phyloP scores from a whole-genome alignment of 2,329 filamentous ascomycete species.

The Amphichorda felina region DNA sequence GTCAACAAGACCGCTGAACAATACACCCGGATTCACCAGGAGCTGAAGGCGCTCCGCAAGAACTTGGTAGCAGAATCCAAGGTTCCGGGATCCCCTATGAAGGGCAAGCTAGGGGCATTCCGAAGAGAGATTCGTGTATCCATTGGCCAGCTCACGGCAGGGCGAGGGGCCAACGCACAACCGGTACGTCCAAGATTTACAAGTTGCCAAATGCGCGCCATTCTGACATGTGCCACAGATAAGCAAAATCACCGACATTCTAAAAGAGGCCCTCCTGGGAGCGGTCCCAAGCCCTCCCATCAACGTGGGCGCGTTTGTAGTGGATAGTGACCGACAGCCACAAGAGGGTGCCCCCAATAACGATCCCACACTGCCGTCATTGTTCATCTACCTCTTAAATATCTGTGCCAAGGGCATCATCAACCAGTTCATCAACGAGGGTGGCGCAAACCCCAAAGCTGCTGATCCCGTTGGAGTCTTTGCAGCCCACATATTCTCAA shows the following conservation, averaged over 20 bases:
- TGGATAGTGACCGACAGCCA: constrained; percentile 26
- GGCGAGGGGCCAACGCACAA: constrained; percentile 44
- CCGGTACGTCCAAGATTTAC: constrained; percentile 17
- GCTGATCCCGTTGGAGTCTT: constrained; percentile 75
- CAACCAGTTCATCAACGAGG: constrained; percentile 57
- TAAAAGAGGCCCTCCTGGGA: constrained; percentile 42
- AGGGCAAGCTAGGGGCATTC: constrained; percentile 58
- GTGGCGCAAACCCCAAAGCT: constrained; percentile 47
- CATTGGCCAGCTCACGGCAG: constrained; percentile 61
- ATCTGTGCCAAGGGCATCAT: constrained; percentile 64
- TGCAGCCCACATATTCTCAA: constrained; percentile 62
- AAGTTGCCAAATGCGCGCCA: neutral
- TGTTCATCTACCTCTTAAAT: constrained; percentile 66
- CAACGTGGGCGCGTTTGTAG: constrained; percentile 42
- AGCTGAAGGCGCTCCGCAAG: constrained; percentile 56
- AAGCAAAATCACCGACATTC: constrained; percentile 21
- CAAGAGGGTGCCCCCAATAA: constrained; percentile 38
- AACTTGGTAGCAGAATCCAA: constrained; percentile 46
- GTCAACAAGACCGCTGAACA: constrained; percentile 21
- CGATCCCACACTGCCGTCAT: constrained; percentile 42
- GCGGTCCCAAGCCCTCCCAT: constrained; percentile 38
- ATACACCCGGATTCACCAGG: constrained; percentile 50
- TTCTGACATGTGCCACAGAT: constrained; percentile 13
- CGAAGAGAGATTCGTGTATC: constrained; percentile 59
- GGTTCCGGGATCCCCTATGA: constrained; percentile 33